Percentiles rank a stretch among this genome's conserved stretches.
Evolutionary conservation across 805 yeast species (phyloP).

Genomic region (Yarrowia sp.): DNA sequence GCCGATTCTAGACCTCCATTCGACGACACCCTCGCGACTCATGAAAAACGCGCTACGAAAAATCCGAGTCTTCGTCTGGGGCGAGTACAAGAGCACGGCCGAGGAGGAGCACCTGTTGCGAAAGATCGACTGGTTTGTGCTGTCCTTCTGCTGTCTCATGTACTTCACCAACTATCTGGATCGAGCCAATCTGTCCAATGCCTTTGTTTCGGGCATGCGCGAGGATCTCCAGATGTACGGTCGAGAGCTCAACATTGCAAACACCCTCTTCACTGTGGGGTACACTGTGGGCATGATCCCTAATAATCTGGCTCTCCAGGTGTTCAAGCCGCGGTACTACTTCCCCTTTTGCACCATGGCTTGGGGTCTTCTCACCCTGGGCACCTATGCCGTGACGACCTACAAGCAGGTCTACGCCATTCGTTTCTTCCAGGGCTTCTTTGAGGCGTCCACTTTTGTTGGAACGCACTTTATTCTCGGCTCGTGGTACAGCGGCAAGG

Average conservation of each 20-base stretch:
- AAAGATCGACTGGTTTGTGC: slow-evolving; percentile 40
- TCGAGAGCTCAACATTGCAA: slow-evolving; percentile 49
- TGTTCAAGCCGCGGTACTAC: slow-evolving; percentile 39
- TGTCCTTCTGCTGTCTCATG: slow-evolving; percentile 40
- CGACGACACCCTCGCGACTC: too few relatives aligned
- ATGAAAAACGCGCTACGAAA: neutral
- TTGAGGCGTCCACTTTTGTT: slow-evolving; percentile 47
- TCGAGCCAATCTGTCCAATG: slow-evolving; percentile 49
- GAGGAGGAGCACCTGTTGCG: slow-evolving; percentile 38
- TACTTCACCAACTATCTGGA: slow-evolving; percentile 53
- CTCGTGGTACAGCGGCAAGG: slow-evolving; percentile 48
- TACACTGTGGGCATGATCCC: slow-evolving; percentile 50
- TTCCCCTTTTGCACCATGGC: slow-evolving; percentile 41
- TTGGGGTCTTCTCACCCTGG: slow-evolving; percentile 44
- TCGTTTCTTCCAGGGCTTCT: slow-evolving; percentile 46
- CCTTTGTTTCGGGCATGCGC: slow-evolving; percentile 59
- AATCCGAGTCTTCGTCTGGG: slow-evolving; percentile 12
- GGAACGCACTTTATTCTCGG: slow-evolving; percentile 45
- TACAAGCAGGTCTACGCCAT: slow-evolving; percentile 43
- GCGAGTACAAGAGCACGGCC: slow-evolving; percentile 21
- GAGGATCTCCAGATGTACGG: slow-evolving; percentile 46
- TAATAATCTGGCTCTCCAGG: slow-evolving; percentile 39
- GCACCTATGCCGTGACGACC: slow-evolving; percentile 39
- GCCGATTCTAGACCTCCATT: neutral
- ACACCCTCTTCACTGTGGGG: slow-evolving; percentile 46